Percentiles rank a stretch among this genome's conserved stretches.
Evolutionary conservation across 2,329 filamentous ascomycete genomes (phyloP).

Genomic region (Penicillium griseofulvum): DNA sequence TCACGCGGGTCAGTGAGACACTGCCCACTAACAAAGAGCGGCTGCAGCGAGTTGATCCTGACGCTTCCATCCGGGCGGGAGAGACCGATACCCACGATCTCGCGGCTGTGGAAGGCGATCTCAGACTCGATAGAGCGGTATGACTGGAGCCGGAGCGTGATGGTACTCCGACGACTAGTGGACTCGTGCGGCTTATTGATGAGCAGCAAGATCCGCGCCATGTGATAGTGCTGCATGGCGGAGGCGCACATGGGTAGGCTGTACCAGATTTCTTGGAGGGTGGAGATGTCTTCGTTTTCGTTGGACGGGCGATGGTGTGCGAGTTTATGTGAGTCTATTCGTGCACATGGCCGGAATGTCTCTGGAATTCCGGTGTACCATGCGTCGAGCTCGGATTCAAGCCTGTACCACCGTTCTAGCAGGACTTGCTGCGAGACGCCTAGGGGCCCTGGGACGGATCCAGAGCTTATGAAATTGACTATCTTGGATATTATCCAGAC

Average conservation of each 20-base stretch:
- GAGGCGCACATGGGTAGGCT: conserved; percentile 64
- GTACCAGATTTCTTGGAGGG: conserved; percentile 61
- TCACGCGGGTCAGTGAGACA: conserved; percentile 56
- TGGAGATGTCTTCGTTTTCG: conserved; percentile 35
- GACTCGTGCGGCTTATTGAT: conserved; percentile 45
- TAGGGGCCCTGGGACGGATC: conserved; percentile 34
- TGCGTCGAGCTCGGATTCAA: conserved; percentile 56
- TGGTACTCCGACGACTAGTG: conserved; percentile 50
- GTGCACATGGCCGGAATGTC: conserved; percentile 58
- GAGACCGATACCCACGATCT: conserved; percentile 61
- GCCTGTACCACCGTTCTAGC: conserved; percentile 50
- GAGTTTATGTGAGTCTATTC: conserved; percentile 41
- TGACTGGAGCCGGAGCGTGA: conserved; percentile 55
- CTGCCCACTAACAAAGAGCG: conserved; percentile 62
- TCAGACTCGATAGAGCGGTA: conserved; percentile 59
- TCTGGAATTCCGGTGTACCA: conserved; percentile 61
- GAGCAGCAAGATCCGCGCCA: conserved; percentile 43
- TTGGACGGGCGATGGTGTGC: conserved; percentile 23
- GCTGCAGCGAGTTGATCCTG: conserved; percentile 60
- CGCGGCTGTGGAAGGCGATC: conserved; percentile 57
- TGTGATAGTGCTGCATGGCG: conserved; percentile 53
- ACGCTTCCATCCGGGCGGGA: conserved; percentile 58
- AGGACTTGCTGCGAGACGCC: conserved; percentile 42
- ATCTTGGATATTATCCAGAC: conserved; percentile 66
- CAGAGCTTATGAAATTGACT: conserved; percentile 62